A percentile compares a stretch with the other conserved stretches of the same genome.
phyloP scores from a whole-genome alignment of 2,329 filamentous ascomycete genomes.

The Ceratocystis alfenasii region DNA sequence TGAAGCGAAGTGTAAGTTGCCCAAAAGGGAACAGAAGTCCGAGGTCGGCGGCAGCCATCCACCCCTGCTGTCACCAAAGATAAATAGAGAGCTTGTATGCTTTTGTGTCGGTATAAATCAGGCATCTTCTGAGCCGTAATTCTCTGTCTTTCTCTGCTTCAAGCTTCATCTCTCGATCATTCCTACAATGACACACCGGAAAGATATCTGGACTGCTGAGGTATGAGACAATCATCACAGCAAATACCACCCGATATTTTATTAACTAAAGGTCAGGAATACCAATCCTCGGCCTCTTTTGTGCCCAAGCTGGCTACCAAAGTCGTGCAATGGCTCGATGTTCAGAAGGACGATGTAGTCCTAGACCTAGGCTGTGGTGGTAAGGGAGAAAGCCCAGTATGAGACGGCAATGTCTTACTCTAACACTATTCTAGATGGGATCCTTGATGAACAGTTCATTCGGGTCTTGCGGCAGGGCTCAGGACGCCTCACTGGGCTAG shows the following conservation, averaged over 20 bases:
- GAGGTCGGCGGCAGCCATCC: conserved; percentile 22
- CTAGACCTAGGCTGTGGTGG: conserved; percentile 55
- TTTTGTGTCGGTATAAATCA: background rate
- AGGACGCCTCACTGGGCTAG: conserved; percentile 44
- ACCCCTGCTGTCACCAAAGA: background rate
- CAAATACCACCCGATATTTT: background rate
- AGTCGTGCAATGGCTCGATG: conserved; percentile 46
- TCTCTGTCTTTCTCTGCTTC: background rate
- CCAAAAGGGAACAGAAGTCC: conserved; percentile 19
- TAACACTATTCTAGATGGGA: conserved; percentile 36
- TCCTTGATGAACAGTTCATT: conserved; percentile 45
- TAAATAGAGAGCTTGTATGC: background rate
- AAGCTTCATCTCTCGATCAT: background rate
- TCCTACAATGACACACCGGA: conserved; percentile 3
- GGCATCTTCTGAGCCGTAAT: background rate
- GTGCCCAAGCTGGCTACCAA: conserved; percentile 51
- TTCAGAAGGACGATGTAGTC: conserved; percentile 45
- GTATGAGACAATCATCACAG: conserved; percentile 24
- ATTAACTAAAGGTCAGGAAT: conserved; percentile 34
- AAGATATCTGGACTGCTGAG: conserved; percentile 34
- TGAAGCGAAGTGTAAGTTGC: conserved; percentile 5
- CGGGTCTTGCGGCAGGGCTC: conserved; percentile 35
- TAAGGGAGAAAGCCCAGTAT: conserved; percentile 25
- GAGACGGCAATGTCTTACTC: background rate
- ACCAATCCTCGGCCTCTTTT: conserved; percentile 50